Percentiles rank a stretch among this genome's conserved stretches.
Evolutionary conservation across 768 basidiomycete genomes (phyloP).

Genomic region (Podaxis sp.): DNA sequence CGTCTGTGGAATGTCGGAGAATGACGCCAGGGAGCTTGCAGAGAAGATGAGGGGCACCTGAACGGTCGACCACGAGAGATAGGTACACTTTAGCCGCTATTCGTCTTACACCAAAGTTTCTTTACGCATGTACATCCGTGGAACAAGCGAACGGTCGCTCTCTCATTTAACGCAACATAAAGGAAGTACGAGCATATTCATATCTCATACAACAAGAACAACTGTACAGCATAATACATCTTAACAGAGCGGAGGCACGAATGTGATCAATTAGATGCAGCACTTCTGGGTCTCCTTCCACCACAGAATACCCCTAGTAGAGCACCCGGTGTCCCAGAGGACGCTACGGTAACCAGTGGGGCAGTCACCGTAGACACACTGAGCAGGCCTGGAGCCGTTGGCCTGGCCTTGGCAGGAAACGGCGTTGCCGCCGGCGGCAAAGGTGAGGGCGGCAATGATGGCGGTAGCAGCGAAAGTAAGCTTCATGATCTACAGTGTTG

Average conservation of each 20-base stretch:
- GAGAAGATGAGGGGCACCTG: neutral
- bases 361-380: conserved; percentile 11
- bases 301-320: neutral
- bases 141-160: too few species aligned
- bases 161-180: too few species aligned
- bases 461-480: conserved; percentile 4
- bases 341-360: conserved; percentile 6
- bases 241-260: neutral
- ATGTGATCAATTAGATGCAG: conserved; percentile 4
- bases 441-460: conserved; percentile 2
- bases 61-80: neutral
- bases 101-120: neutral
- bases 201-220: neutral
- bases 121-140: too few species aligned
- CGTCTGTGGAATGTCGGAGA: conserved; percentile 3
- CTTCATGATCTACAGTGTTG: conserved; percentile 2
- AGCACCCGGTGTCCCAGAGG: conserved; percentile 11
- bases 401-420: conserved; percentile 12
- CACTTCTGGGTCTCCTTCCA: conserved; percentile 11
- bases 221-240: neutral
- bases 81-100: neutral
- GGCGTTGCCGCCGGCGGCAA: conserved; percentile 10
- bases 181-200: too few species aligned
- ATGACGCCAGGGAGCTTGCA: conserved; percentile 1
- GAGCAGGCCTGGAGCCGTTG: neutral